Evolutionary conservation across 495 filamentous ascomycete genomes (phyloP), one percentile per base, ranked within the genome.

Genomic region (Penicillium roqueforti): DNA sequence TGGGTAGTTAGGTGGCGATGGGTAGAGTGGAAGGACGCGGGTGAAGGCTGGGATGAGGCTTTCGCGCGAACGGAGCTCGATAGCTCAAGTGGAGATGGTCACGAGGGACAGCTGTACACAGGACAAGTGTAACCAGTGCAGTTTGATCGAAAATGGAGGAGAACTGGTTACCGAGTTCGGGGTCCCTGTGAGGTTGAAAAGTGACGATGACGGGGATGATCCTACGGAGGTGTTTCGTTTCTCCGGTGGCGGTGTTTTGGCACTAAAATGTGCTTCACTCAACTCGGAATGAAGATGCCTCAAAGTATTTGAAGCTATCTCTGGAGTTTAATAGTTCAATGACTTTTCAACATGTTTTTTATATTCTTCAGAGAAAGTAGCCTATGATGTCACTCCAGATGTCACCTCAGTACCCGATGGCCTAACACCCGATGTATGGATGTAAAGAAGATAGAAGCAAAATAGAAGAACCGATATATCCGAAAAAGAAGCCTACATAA

Each of bases 151-250:
- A 28, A 13, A 2, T 3, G 13, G 23, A 11, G 22, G 29, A 22
- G 51, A 32, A 47, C 32, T 11, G 31, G 13, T 43, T 25, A 16
- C 3, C 14, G 26, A 8, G 10, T 28, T 40, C 16, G 22, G 9
- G 31, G 46, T 40, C 23, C 40, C 22, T 23, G 37, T 26, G 29
- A 50, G 23, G 51, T 46, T 46, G 41, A 25, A 36, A 9, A 18
- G 53, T 54, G 62, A 61, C 55, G 59, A 57, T 61, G 62, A 40
- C 55, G 46, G 47, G 36, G 14, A n/a, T 37, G 50, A 19, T 22
- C 39, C 19, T 62, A 54, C 53, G 53, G 60, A 66, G 62, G 53
- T 58, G 47, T 60, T 62, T 62, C 54, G 62, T 60, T 66, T 66
- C 62, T 66, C 62, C 62, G 60, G 38, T 23, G 29, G 50, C 50